Evolutionary conservation across 2,329 filamentous ascomycete species (phyloP).

Genomic region (Colletotrichum shisoi): DNA sequence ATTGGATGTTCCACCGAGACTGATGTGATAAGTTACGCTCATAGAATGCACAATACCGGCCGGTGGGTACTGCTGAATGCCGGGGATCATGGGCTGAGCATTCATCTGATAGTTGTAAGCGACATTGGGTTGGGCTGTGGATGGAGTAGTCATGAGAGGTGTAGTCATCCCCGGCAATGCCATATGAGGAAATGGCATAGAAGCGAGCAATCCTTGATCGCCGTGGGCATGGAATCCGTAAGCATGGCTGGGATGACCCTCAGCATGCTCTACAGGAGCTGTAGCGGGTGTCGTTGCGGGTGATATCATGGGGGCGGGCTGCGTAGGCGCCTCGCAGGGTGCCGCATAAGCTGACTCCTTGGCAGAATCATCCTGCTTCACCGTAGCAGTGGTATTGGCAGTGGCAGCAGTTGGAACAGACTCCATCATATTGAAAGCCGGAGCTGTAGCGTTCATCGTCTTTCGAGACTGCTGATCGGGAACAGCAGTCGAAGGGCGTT

Average conservation of each 20-base stretch:
- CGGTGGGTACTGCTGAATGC: slow-evolving; percentile 3
- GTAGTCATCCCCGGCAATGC: background rate
- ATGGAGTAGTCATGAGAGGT: background rate
- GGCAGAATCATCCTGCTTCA: background rate
- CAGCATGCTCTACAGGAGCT: background rate
- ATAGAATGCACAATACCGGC: slow-evolving; percentile 11
- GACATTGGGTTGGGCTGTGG: background rate
- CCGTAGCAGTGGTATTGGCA: too few relatives aligned
- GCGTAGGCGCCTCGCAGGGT: background rate
- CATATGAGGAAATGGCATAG: slow-evolving; percentile 5
- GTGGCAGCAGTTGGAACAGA: background rate
- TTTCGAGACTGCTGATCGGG: background rate
- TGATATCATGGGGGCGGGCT: background rate
- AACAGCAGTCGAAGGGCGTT: background rate
- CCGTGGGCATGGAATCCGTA: background rate
- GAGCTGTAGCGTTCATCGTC: background rate
- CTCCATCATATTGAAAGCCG: background rate
- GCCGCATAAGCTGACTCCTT: background rate
- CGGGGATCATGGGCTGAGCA: slow-evolving; percentile 4
- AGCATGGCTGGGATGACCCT: background rate
- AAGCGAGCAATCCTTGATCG: background rate
- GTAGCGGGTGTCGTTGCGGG: background rate
- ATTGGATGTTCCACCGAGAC: background rate
- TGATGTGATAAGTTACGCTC: slow-evolving; percentile 34
- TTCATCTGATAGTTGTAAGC: slow-evolving; percentile 3